Evolutionary conservation across 2,329 filamentous ascomycete genomes (phyloP).

Genomic region (Drechslerella dactyloides): DNA sequence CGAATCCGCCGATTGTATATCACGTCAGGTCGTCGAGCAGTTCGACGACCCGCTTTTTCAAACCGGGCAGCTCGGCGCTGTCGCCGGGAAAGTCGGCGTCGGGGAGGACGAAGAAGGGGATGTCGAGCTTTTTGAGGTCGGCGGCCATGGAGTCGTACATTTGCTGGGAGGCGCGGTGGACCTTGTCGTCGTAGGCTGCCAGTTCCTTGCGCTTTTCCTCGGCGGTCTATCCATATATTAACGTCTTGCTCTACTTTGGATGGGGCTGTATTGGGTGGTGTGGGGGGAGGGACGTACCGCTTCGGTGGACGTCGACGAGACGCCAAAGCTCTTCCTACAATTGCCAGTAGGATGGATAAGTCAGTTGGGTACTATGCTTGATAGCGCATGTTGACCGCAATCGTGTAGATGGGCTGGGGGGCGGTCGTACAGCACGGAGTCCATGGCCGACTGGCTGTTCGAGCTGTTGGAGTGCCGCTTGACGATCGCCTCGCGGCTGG

Average conservation of each 20-base stretch:
- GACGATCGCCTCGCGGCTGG: conserved; percentile 50
- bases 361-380: conserved; percentile 14
- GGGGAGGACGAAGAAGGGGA: conserved; percentile 52
- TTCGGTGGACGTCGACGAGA: conserved; percentile 22
- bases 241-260: neutral
- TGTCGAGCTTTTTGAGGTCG: conserved; percentile 51
- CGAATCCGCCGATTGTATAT: too few species aligned
- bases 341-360: neutral
- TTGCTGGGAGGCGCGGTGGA: conserved; percentile 51
- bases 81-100: conserved; percentile 41
- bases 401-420: neutral
- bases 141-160: conserved; percentile 53
- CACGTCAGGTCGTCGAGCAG: conserved; percentile 52
- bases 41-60: conserved; percentile 50
- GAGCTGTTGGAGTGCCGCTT: conserved; percentile 50
- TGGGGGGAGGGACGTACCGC: conserved; percentile 12
- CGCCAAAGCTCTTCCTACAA: conserved; percentile 39
- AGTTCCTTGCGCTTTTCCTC: conserved; percentile 51
- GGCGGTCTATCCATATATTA: conserved; percentile 35
- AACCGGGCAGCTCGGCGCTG: conserved; percentile 18
- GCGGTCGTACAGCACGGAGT: conserved; percentile 33
- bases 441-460: conserved; percentile 48
- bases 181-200: conserved; percentile 52
- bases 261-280: neutral
- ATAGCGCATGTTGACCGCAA: neutral